phyloP scores from a whole-genome alignment of 2,329 filamentous ascomycete genomes.

The Endoconidiophora polonica region DNA sequence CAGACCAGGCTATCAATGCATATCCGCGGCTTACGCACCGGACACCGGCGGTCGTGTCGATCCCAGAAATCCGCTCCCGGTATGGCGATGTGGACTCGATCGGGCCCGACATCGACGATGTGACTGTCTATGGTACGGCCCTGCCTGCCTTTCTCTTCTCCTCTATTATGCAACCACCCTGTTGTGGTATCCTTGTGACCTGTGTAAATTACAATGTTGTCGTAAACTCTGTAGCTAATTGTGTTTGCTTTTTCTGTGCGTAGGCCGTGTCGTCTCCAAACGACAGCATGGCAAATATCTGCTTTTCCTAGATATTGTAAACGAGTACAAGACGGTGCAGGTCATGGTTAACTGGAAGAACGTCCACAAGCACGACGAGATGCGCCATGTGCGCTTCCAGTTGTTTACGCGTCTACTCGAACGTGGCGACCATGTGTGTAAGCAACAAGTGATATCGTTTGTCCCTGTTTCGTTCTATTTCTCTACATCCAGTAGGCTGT shows the following conservation, averaged over 20 bases:
- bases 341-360: conserved; percentile 52
- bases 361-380: conserved; percentile 19
- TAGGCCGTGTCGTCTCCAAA: conserved; percentile 58
- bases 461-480: too few relatives aligned
- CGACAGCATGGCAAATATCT: conserved; percentile 61
- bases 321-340: conserved; percentile 58
- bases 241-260: conserved; percentile 16
- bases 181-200: not conserved
- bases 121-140: conserved; percentile 18
- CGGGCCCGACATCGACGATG: conserved; percentile 4
- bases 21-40: conserved; percentile 12
- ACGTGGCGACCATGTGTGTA: conserved; percentile 72
- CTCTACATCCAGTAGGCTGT: not conserved
- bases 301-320: conserved; percentile 65
- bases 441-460: conserved; percentile 19
- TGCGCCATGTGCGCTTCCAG: conserved; percentile 32
- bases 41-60: conserved; percentile 12
- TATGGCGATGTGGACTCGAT: conserved; percentile 8
- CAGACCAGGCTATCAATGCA: conserved; percentile 3
- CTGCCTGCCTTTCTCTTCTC: not conserved
- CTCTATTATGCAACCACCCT: not conserved
- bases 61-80: conserved; percentile 13
- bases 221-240: conserved; percentile 14
- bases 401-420: conserved; percentile 49
- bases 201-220: conserved; percentile 3